Percentiles rank a stretch among this genome's conserved stretches.
Conservation (phyloP, 257 asterid species). For the Plantago ovata region DNA sequence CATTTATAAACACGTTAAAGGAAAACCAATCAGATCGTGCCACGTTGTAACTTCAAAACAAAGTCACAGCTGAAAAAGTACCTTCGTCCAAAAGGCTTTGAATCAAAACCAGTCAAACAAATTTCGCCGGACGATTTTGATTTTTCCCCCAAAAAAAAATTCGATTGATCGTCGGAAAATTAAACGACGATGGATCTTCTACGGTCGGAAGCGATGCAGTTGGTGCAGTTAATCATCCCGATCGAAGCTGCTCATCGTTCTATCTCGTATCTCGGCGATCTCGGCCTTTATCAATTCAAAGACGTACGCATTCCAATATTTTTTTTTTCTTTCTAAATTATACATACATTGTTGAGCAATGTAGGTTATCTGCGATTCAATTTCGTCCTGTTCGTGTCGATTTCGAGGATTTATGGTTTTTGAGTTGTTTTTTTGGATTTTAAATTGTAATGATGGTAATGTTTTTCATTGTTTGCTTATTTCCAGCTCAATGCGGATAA, state of each 20-base stretch:
- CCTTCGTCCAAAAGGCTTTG: no score
- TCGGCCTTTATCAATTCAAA: slow-evolving; percentile 58
- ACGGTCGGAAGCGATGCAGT: slow-evolving; percentile 65
- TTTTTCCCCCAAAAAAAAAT: no score
- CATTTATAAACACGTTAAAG: no score
- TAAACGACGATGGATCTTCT: slow-evolving; percentile 56
- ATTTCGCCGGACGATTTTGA: slow-evolving; percentile 11
- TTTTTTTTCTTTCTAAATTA: background rate
- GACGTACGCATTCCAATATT: no score
- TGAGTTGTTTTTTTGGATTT: background rate
- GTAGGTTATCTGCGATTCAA: background rate
- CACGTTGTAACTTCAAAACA: no score
- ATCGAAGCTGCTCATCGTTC: slow-evolving; percentile 51
- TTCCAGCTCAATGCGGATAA: slow-evolving; percentile 59
- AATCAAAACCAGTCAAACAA: slow-evolving; percentile 1
- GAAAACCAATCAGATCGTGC: no score
- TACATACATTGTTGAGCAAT: background rate
- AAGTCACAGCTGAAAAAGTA: no score
- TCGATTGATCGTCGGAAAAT: slow-evolving; percentile 10
- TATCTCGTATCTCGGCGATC: slow-evolving; percentile 58
- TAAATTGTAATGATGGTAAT: background rate
- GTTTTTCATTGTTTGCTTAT: background rate
- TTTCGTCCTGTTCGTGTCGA: background rate
- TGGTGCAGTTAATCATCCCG: slow-evolving; percentile 57
- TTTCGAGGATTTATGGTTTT: background rate